Percentiles rank a stretch among this genome's conserved stretches.
Evolutionary conservation across 2,329 filamentous ascomycete species (phyloP).

Genomic region (Scopulariopsis brevicaulis): DNA sequence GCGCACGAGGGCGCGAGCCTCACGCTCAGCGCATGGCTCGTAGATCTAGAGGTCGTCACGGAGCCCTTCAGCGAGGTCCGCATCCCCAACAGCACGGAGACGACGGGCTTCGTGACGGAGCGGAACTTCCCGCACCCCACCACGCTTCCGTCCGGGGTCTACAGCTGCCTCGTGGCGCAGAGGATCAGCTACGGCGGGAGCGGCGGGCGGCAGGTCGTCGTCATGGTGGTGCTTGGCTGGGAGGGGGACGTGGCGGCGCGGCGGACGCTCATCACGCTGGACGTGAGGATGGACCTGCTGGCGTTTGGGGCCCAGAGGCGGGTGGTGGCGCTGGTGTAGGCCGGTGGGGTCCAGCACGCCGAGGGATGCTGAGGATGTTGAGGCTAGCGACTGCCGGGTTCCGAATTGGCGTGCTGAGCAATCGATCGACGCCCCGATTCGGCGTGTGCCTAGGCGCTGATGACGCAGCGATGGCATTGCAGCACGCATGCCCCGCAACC

Average conservation of each 20-base stretch:
- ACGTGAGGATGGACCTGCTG: background rate
- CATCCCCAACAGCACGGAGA: background rate
- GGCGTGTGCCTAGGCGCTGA: background rate
- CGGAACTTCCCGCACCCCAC: background rate
- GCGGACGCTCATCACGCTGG: background rate
- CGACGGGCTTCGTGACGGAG: background rate
- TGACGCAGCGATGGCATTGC: background rate
- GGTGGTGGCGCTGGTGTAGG: background rate
- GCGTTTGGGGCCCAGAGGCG: background rate
- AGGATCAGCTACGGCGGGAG: background rate
- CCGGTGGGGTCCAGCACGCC: no score
- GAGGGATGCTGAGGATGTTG: no score
- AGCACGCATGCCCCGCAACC: background rate
- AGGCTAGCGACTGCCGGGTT: no score
- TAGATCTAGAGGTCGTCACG: background rate
- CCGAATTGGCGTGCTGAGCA: no score
- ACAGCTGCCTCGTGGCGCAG: slow-evolving; percentile 7
- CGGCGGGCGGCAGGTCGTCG: background rate
- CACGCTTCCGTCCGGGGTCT: background rate
- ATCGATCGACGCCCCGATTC: background rate
- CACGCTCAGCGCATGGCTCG: background rate
- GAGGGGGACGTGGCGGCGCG: background rate
- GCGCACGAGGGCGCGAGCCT: background rate
- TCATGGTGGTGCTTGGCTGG: background rate
- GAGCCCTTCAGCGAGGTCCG: background rate